Percentiles rank a stretch among this genome's conserved stretches.
phyloP scores from a whole-genome alignment of 1,139 yeast genomes.

The Zygoascus sp. region DNA sequence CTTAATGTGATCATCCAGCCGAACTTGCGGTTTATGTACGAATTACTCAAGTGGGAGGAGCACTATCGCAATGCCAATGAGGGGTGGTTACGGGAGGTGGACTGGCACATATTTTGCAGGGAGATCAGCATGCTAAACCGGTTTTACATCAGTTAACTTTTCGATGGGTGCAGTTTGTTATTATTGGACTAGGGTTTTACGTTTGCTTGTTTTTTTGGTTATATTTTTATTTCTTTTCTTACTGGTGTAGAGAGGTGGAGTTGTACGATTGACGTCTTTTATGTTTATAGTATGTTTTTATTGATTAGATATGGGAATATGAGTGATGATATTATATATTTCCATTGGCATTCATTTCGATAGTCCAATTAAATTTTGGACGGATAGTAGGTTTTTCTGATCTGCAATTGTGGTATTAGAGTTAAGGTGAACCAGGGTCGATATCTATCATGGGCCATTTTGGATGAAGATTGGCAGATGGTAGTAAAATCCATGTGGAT shows the following conservation, averaged over 20 bases:
- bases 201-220: too few relatives aligned
- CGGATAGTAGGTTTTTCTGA: too few relatives aligned
- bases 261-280: neutral
- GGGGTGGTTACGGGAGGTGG: constrained; percentile 60
- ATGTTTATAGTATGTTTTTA: neutral
- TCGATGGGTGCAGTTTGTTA: neutral
- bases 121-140: constrained; percentile 74
- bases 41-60: constrained; percentile 76
- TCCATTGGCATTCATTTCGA: neutral
- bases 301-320: neutral
- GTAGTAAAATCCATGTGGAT: too few relatives aligned
- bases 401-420: too few relatives aligned
- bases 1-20: constrained; percentile 90
- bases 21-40: constrained; percentile 79
- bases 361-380: too few relatives aligned
- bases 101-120: constrained; percentile 87
- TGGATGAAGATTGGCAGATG: too few relatives aligned
- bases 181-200: too few relatives aligned
- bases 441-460: too few relatives aligned
- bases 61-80: constrained; percentile 30
- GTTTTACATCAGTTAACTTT: constrained; percentile 50
- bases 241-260: neutral
- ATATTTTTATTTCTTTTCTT: constrained; percentile 1
- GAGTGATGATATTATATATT: constrained; percentile 2
- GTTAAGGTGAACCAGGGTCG: too few relatives aligned